Evolutionary conservation across 225 moss, liverwort and hornwort genomes (phyloP).

Genomic region (Bryum argenteum): DNA sequence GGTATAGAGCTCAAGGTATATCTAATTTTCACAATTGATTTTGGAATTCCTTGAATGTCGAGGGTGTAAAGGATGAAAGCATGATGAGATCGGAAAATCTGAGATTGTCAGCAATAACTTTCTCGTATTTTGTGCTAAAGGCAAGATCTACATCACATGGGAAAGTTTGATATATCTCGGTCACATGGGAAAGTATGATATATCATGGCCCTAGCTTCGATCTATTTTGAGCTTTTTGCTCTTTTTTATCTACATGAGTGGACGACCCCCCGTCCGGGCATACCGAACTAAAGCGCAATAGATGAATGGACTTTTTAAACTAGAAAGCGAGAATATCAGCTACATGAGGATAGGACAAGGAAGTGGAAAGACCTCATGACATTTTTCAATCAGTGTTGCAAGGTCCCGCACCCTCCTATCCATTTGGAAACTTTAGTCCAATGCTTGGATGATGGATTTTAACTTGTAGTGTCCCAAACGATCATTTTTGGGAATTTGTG

Average conservation of each 20-base stretch:
- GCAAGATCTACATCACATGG: conserved; percentile 24
- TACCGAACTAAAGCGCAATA: neutral
- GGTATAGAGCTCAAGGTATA: no score
- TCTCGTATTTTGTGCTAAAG: conserved; percentile 17
- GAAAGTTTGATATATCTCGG: no score
- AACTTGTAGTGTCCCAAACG: no score
- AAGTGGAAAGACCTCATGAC: no score
- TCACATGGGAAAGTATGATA: conserved; percentile 28
- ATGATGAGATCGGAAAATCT: neutral
- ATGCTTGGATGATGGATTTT: no score
- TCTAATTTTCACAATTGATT: no score
- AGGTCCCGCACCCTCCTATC: no score
- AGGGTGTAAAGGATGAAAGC: no score
- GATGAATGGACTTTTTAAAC: neutral
- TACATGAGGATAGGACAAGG: neutral
- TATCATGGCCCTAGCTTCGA: neutral
- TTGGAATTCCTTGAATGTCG: neutral
- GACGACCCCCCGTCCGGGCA: neutral
- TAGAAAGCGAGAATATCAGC: neutral
- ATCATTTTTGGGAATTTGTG: no score
- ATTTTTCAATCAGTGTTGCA: no score
- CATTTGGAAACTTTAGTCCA: no score
- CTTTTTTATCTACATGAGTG: neutral
- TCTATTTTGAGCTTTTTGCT: neutral
- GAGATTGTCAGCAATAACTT: conserved; percentile 15